Evolutionary conservation across 768 basidiomycete genomes (phyloP).

Genomic region (Rhizopogon vinicolor): DNA sequence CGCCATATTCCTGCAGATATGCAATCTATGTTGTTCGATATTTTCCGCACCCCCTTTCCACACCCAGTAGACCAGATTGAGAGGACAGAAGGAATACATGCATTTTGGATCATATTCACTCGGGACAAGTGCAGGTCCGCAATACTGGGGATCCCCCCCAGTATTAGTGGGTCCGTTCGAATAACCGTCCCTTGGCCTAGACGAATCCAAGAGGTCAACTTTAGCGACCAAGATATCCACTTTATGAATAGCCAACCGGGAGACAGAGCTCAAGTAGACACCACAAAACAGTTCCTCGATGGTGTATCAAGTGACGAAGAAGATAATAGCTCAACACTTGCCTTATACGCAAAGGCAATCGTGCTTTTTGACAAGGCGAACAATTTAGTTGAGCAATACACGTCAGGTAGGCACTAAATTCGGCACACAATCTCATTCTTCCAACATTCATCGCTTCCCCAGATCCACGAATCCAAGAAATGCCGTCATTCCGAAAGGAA

Average conservation of each 20-base stretch:
- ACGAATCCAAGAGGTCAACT: constrained; percentile 1
- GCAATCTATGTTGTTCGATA: neutral
- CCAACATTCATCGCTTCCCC: neutral
- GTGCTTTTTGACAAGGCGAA: constrained; percentile 32
- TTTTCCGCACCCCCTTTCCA: constrained; percentile 19
- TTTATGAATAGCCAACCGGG: constrained; percentile 16
- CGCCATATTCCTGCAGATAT: neutral
- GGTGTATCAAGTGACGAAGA: neutral
- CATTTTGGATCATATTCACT: constrained; percentile 33
- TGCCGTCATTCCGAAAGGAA: constrained; percentile 33
- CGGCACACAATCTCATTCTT: neutral
- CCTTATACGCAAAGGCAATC: constrained; percentile 23
- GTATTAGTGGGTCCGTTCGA: constrained; percentile 17
- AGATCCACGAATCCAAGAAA: constrained; percentile 22
- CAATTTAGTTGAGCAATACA: constrained; percentile 21
- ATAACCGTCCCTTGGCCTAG: constrained; percentile 42
- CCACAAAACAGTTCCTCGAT: constrained; percentile 11
- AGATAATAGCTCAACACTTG: constrained; percentile 3
- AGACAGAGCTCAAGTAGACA: neutral
- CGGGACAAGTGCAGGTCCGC: constrained; percentile 30
- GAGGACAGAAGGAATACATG: constrained; percentile 33
- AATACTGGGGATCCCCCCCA: constrained; percentile 24
- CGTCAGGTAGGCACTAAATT: constrained; percentile 19
- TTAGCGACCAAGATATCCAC: neutral
- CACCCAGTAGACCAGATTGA: constrained; percentile 27